These are phyloP conservation scores for Mycena kentingensis DNA, from an alignment of 768 basidiomycete genomes.

Conservation along the genomic window DNA sequence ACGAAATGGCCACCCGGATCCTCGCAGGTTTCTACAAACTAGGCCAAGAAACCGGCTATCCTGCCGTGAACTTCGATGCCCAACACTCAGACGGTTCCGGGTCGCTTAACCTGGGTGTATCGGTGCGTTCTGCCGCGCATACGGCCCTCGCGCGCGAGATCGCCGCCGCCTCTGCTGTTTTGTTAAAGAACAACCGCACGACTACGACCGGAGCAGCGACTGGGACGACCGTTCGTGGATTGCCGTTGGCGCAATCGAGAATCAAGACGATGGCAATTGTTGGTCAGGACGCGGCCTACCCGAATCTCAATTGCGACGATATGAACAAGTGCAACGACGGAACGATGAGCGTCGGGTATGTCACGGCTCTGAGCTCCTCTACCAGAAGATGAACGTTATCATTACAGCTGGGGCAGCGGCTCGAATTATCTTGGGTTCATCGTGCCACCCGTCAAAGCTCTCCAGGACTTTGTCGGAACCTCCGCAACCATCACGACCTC, in stretches of 20 bases:
- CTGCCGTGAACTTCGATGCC: conserved; percentile 47
- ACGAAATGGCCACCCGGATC: conserved; percentile 50
- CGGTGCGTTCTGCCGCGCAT: conserved; percentile 45
- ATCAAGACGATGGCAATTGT: conserved; percentile 61
- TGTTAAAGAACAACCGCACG: conserved; percentile 66
- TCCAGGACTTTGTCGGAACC: conserved; percentile 38
- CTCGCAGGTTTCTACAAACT: conserved; percentile 49
- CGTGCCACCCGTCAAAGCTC: conserved; percentile 49
- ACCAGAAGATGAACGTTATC: conserved; percentile 19
- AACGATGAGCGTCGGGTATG: conserved; percentile 63
- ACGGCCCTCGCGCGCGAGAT: conserved; percentile 61
- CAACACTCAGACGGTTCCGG: conserved; percentile 50
- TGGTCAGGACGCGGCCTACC: conserved; percentile 59
- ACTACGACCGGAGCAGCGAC: conserved; percentile 33
- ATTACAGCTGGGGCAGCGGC: conserved; percentile 50
- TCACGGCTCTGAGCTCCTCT: conserved; percentile 24
- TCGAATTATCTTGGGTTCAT: conserved; percentile 48
- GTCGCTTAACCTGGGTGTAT: conserved; percentile 42
- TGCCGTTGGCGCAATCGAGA: conserved; percentile 47
- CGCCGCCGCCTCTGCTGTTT: conserved; percentile 63
- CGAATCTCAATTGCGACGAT: conserved; percentile 47
- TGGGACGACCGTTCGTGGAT: conserved; percentile 39
- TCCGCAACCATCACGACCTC: conserved; percentile 45
- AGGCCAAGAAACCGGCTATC: conserved; percentile 53
- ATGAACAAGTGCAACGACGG: conserved; percentile 58